Evolutionary conservation across 2,329 filamentous ascomycete genomes (phyloP).

Genomic region (Verticillium nonalfalfae): DNA sequence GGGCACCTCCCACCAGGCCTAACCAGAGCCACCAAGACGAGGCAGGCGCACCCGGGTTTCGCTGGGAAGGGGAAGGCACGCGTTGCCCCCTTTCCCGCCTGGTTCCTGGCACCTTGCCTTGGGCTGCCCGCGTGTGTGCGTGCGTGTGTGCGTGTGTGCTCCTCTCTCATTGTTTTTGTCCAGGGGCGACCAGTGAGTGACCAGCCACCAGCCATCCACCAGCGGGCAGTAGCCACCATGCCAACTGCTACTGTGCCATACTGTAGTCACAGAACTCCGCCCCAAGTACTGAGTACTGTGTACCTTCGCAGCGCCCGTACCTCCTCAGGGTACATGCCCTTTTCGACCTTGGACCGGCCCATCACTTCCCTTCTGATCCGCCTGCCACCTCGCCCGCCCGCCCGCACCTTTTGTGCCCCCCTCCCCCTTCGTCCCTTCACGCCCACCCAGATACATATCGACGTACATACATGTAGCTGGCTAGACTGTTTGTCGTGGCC

Average conservation of each 20-base stretch:
- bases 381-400: background rate
- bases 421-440: background rate
- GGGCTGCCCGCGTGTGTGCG: slow-evolving; percentile 1
- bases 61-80: background rate
- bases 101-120: background rate
- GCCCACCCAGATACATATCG: background rate
- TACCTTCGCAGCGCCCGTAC: background rate
- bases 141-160: background rate
- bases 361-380: background rate
- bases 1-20: background rate
- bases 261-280: slow-evolving; percentile 27
- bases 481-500: background rate
- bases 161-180: slow-evolving; percentile 2
- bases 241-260: slow-evolving; percentile 21
- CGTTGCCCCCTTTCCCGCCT: background rate
- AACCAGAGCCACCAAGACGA: slow-evolving; percentile 2
- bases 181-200: background rate
- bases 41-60: background rate
- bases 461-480: background rate
- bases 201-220: background rate
- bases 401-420: background rate
- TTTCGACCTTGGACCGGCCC: background rate
- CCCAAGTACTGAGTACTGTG: slow-evolving; percentile 8
- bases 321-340: slow-evolving; percentile 16
- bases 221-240: background rate